These are phyloP conservation scores for Eimeria acervulina DNA, from an alignment of 169 alveolate genomes.

Conservation along the genomic window DNA sequence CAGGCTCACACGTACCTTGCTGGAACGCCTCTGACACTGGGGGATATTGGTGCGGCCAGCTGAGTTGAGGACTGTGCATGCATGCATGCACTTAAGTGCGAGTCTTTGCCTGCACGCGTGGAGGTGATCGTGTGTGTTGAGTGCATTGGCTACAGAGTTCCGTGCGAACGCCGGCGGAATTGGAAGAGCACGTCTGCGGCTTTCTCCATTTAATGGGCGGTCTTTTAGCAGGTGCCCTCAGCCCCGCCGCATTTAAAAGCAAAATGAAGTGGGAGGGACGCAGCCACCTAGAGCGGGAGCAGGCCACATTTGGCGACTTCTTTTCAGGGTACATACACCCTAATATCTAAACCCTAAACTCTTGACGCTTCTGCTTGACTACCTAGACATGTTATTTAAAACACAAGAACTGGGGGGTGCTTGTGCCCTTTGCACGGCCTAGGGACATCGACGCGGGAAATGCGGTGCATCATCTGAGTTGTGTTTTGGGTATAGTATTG, in stretches of 20 bases:
- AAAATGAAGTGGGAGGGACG: constrained; percentile 67
- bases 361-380: neutral
- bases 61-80: neutral
- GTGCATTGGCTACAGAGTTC: constrained; percentile 45
- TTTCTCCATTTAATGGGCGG: constrained; percentile 16
- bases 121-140: neutral
- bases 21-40: neutral
- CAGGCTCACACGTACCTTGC: neutral
- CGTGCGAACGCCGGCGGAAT: constrained; percentile 39
- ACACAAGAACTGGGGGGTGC: neutral
- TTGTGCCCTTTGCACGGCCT: neutral
- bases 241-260: constrained; percentile 9
- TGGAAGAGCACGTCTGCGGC: constrained; percentile 77
- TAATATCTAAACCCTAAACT: neutral
- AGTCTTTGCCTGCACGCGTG: neutral
- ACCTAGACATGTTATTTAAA: neutral
- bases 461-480: neutral
- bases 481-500: too few relatives aligned
- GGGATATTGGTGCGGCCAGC: neutral
- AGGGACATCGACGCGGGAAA: neutral
- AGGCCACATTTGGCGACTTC: constrained; percentile 59
- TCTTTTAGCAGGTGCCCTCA: neutral
- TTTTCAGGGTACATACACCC: constrained; percentile 29
- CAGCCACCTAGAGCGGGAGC: constrained; percentile 46
- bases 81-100: neutral